Evolutionary conservation across 768 basidiomycete species (phyloP).

Genomic region (Trichaptum fuscoviolaceum): DNA sequence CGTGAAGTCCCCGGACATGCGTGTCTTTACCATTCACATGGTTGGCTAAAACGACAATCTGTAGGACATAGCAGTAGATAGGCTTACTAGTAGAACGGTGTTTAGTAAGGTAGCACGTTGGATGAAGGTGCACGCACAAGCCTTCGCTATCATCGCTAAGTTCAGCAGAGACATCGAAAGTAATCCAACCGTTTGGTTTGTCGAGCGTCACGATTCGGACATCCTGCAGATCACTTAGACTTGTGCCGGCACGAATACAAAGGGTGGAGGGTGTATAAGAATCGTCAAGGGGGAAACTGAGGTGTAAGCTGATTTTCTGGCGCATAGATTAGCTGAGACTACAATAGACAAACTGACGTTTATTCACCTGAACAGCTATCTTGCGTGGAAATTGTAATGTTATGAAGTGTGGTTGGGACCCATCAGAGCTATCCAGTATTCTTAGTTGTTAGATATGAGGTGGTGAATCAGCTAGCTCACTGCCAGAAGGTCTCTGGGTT

Average conservation of each 20-base stretch:
- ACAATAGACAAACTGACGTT: constrained; percentile 2
- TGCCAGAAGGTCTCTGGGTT: constrained; percentile 98
- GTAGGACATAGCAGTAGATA: constrained; percentile 83
- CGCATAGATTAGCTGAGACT: not conserved
- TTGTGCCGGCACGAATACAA: constrained; percentile 87
- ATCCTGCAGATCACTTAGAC: constrained; percentile 88
- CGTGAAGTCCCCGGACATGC: constrained; percentile 84
- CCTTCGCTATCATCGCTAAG: constrained; percentile 74
- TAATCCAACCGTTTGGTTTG: constrained; percentile 93
- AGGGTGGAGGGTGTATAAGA: constrained; percentile 95
- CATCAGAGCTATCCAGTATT: constrained; percentile 61
- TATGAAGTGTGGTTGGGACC: constrained; percentile 95
- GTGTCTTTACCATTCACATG: constrained; percentile 99
- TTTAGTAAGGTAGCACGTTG: constrained; percentile 4
- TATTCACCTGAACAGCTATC: constrained; percentile 77
- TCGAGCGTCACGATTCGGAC: constrained; percentile 79
- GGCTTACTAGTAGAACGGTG: constrained; percentile 53
- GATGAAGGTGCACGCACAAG: constrained; percentile 43
- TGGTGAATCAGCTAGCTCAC: constrained; percentile 43
- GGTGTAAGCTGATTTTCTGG: constrained; percentile 82
- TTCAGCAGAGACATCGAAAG: constrained; percentile 78
- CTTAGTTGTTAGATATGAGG: not conserved
- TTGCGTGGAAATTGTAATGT: constrained; percentile 90
- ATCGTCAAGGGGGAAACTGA: constrained; percentile 82
- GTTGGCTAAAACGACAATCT: constrained; percentile 86